phyloP scores from a whole-genome alignment of 129 eudicot genomes.

The Chrysanthemum seticuspe region DNA sequence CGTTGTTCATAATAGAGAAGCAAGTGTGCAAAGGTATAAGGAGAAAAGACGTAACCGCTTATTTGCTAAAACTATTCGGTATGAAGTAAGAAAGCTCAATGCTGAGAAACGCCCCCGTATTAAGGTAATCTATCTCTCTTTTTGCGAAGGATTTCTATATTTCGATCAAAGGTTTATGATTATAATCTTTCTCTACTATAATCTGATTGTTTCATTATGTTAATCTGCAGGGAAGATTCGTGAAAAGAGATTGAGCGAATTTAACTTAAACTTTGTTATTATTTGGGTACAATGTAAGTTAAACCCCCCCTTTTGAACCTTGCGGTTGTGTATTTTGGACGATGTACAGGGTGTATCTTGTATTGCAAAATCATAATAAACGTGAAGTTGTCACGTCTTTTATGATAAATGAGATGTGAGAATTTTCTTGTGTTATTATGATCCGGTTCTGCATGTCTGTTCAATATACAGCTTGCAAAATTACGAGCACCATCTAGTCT shows the following conservation, averaged over 20 bases:
- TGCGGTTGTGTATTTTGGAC: slow-evolving; percentile 11
- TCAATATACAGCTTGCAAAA: not conserved
- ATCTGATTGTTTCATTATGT: not conserved
- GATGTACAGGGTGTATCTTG: slow-evolving; percentile 25
- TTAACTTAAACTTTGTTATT: not conserved
- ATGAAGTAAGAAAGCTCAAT: slow-evolving; percentile 81
- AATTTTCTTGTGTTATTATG: slow-evolving; percentile 1
- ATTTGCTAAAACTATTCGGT: slow-evolving; percentile 71
- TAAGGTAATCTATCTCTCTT: slow-evolving; percentile 40
- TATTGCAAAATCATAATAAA: slow-evolving; percentile 8
- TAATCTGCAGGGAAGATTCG: slow-evolving; percentile 65
- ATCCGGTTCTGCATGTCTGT: not conserved
- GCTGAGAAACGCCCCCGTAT: slow-evolving; percentile 93
- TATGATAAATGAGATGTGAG: slow-evolving; percentile 7
- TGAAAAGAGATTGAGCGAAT: slow-evolving; percentile 50
- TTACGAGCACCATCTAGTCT: too few species aligned
- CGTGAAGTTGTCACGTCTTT: not conserved
- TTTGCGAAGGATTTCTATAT: not conserved
- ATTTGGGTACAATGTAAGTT: slow-evolving; percentile 4
- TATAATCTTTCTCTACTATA: not conserved
- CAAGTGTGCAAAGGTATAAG: slow-evolving; percentile 79
- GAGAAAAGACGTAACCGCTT: slow-evolving; percentile 85
- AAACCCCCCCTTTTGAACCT: not conserved
- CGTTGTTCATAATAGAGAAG: slow-evolving; percentile 54
- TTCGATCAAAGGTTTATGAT: not conserved